Percentiles rank a stretch among this genome's conserved stretches.
phyloP scores from a whole-genome alignment of 2,329 filamentous ascomycete species.

The Davidsoniella neocaledoniae region DNA sequence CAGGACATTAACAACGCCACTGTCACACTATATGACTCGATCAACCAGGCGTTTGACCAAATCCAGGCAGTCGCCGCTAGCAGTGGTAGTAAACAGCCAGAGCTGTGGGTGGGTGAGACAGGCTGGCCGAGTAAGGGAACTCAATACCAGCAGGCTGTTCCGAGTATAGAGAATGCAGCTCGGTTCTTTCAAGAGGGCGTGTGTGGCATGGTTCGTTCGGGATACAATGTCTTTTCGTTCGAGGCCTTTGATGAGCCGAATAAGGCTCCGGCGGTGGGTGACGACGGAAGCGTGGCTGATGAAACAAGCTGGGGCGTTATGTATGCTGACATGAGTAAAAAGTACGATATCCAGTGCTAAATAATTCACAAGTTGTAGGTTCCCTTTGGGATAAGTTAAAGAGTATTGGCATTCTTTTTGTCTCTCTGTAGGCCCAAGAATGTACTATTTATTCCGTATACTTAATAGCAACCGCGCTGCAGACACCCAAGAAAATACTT shows the following conservation, averaged over 20 bases:
- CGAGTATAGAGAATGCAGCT: conserved; percentile 39
- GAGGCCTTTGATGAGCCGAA: conserved; percentile 59
- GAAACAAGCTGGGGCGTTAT: conserved; percentile 58
- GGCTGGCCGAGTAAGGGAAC: conserved; percentile 48
- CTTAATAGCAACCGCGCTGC: too few relatives aligned
- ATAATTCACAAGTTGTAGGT: not conserved
- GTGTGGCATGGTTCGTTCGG: conserved; percentile 47
- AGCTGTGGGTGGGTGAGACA: conserved; percentile 55
- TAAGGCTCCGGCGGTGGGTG: conserved; percentile 47
- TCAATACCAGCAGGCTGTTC: conserved; percentile 43
- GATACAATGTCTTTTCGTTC: conserved; percentile 54
- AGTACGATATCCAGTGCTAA: conserved; percentile 26
- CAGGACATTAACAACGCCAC: conserved; percentile 36
- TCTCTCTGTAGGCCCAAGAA: not conserved
- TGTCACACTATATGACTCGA: conserved; percentile 49
- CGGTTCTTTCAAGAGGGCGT: conserved; percentile 45
- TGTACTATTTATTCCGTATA: not conserved
- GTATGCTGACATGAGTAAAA: conserved; percentile 38
- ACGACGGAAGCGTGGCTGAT: conserved; percentile 42
- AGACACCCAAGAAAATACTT: too few relatives aligned
- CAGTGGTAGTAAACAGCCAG: conserved; percentile 29
- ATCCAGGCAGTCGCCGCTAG: conserved; percentile 40
- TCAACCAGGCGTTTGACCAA: conserved; percentile 44
- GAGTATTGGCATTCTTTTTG: not conserved
- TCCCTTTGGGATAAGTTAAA: not conserved